Conservation (phyloP, 2,329 filamentous ascomycete genomes). For the Drechslerella coelobrocha region DNA sequence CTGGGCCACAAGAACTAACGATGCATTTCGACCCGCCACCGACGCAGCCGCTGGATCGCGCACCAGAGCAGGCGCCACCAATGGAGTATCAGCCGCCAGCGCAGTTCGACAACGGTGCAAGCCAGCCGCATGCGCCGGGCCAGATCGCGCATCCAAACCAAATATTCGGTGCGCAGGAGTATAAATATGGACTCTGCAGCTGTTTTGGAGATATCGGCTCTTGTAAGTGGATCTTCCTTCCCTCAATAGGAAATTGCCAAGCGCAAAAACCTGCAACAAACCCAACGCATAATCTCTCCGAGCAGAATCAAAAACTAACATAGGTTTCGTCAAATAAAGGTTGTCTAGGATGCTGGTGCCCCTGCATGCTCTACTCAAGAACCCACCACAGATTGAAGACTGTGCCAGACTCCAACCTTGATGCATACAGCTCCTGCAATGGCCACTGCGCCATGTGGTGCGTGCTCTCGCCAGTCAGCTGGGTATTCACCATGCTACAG, state of each 20-base stretch:
- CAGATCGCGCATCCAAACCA: constrained; percentile 55
- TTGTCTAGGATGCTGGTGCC: constrained; percentile 55
- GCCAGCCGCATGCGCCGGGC: constrained; percentile 53
- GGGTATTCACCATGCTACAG: constrained; percentile 55
- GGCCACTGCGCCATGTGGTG: constrained; percentile 54
- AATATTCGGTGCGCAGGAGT: constrained; percentile 54
- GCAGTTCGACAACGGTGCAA: constrained; percentile 46
- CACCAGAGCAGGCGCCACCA: constrained; percentile 36
- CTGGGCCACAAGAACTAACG: constrained; percentile 31
- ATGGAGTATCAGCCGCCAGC: constrained; percentile 47
- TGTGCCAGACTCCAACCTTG: constrained; percentile 54
- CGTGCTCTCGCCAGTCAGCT: constrained; percentile 52
- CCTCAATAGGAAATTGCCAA: constrained; percentile 16
- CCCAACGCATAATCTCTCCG: constrained; percentile 19
- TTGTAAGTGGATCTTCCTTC: constrained; percentile 48
- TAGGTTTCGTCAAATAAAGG: constrained; percentile 35
- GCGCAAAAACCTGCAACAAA: constrained; percentile 11
- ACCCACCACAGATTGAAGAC: constrained; percentile 55
- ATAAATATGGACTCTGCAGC: constrained; percentile 54
- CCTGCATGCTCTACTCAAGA: constrained; percentile 55
- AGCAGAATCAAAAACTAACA: constrained; percentile 2
- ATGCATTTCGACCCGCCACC: constrained; percentile 49
- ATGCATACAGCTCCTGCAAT: constrained; percentile 52
- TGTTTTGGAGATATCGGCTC: constrained; percentile 54
- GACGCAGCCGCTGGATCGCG: constrained; percentile 45